phyloP scores from a whole-genome alignment of 2,329 filamentous ascomycete genomes.

The Coniochaeta sp. region DNA sequence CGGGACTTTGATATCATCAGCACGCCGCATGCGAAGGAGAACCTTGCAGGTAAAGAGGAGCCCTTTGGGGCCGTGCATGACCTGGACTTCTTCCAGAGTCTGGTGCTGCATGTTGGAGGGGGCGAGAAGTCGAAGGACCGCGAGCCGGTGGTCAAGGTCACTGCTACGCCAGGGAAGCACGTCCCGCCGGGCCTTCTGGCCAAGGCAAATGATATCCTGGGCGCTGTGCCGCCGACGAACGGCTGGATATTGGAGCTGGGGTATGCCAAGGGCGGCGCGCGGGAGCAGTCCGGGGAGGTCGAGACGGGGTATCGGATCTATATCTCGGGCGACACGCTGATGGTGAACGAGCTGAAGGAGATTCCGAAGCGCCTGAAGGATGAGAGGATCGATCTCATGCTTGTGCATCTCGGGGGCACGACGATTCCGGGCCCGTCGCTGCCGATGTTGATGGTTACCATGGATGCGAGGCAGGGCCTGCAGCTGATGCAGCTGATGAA shows the following conservation, averaged over 20 bases:
- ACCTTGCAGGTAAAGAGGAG: slow-evolving; percentile 37
- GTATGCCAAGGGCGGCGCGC: slow-evolving; percentile 18
- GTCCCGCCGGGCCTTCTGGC: slow-evolving; percentile 33
- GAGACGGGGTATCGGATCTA: slow-evolving; percentile 50
- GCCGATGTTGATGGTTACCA: slow-evolving; percentile 59
- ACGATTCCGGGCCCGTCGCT: slow-evolving; percentile 53
- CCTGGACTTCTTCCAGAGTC: slow-evolving; percentile 47
- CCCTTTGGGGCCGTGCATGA: slow-evolving; percentile 46
- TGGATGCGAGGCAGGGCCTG: slow-evolving; percentile 57
- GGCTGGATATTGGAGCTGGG: slow-evolving; percentile 61
- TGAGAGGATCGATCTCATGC: slow-evolving; percentile 56
- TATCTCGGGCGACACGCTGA: slow-evolving; percentile 58
- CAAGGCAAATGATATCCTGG: slow-evolving; percentile 29
- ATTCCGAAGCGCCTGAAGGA: slow-evolving; percentile 48
- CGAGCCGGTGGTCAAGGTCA: slow-evolving; percentile 46
- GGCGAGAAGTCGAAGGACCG: background rate
- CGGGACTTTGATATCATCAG: slow-evolving; percentile 54
- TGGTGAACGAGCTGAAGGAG: slow-evolving; percentile 53
- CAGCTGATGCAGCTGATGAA: slow-evolving; percentile 51
- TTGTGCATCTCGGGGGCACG: slow-evolving; percentile 58
- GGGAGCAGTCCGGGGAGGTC: slow-evolving; percentile 22
- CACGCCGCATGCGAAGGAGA: slow-evolving; percentile 51
- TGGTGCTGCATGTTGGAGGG: slow-evolving; percentile 29
- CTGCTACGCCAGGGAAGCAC: slow-evolving; percentile 58
- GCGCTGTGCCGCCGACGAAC: slow-evolving; percentile 53